Conservation (phyloP, 495 filamentous ascomycete genomes). For the Friedmanniomyces endolithicus region DNA sequence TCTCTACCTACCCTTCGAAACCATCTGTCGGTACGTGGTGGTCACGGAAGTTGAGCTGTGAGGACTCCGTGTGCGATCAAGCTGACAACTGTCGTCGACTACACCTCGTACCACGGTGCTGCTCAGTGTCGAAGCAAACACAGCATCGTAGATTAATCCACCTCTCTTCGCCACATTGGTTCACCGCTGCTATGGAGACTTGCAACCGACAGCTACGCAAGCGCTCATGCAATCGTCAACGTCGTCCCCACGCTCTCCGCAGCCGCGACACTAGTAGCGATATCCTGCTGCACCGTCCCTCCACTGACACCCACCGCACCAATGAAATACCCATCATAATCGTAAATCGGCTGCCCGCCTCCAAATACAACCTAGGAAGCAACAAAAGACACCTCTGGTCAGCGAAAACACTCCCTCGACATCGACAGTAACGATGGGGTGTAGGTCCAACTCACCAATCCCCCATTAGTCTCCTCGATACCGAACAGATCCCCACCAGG, state of each 20-base stretch:
- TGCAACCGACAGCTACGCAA: not conserved
- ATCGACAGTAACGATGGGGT: not conserved
- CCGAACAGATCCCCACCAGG: constrained; percentile 14
- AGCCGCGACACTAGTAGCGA: constrained; percentile 6
- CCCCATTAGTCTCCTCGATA: constrained; percentile 20
- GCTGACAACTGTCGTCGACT: too few relatives aligned
- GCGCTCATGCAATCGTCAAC: not conserved
- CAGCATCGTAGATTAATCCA: too few relatives aligned
- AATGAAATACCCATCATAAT: constrained; percentile 16
- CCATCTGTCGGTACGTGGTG: not conserved
- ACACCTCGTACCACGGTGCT: too few relatives aligned
- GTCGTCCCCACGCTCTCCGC: constrained; percentile 13
- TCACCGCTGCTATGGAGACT: not conserved
- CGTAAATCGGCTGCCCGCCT: constrained; percentile 17
- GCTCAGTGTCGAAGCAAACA: too few relatives aligned
- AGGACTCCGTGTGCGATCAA: too few relatives aligned
- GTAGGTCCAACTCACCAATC: constrained; percentile 2
- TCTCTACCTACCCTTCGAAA: too few relatives aligned
- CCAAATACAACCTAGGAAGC: constrained; percentile 11
- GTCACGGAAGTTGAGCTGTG: not conserved
- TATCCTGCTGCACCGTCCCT: constrained; percentile 18
- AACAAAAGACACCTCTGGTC: not conserved
- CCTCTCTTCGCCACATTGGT: too few relatives aligned
- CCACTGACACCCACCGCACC: constrained; percentile 20
- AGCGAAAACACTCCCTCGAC: not conserved